Evolutionary conservation across 176 grass and related monocot species (phyloP), one percentile per base, ranked within the genome.

Genomic region (Zea mays): DNA sequence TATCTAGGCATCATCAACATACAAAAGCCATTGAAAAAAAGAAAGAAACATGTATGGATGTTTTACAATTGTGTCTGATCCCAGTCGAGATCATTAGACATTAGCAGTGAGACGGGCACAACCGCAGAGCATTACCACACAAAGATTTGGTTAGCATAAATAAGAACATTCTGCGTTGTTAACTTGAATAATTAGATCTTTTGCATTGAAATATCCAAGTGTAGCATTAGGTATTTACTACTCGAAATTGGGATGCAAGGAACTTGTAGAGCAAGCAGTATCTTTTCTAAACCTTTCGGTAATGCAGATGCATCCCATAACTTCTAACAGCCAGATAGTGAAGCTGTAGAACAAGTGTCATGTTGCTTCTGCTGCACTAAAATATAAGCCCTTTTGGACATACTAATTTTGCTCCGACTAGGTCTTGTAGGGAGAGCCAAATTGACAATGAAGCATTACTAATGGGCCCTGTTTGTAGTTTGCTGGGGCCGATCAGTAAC

Each of bases 361-460:
- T 11, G 36, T 56, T 56, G 48, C 76, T 79, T 78, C 16, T 17
- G 46, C 62, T 42, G 20, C 47, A 79, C 47, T 27, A 27, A 79
- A 67, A n/a, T 21, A 7, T 40, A 2, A 7, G 15, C 19, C 5
- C 39, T n/a, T 49, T 41, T 77, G n/a, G 19, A 65, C 17, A 14
- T 17, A 74, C 14, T 47, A 35, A 19, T 78, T 48, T 62, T 62
- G 27, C 36, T 27, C 41, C 7, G 62, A 50, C n/a, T n/a, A 20
- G 37, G 5, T 13, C 10, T 33, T 67, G 13, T 43, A 20, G 8
- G 54, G n/a, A n/a, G 61, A 69, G 17, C 2, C 2, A 35, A 63
- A 80, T 11, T 7, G 42, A 49, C 21, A 80, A 79, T 34, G 42
- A 51, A 45, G 36, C 42, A 68, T 19, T 11, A 74, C 62, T 10